Evolutionary conservation across 192 early-diverging fungal genomes (phyloP), one percentile per base, ranked within the genome.

Genomic region (Coemansia sp.): DNA sequence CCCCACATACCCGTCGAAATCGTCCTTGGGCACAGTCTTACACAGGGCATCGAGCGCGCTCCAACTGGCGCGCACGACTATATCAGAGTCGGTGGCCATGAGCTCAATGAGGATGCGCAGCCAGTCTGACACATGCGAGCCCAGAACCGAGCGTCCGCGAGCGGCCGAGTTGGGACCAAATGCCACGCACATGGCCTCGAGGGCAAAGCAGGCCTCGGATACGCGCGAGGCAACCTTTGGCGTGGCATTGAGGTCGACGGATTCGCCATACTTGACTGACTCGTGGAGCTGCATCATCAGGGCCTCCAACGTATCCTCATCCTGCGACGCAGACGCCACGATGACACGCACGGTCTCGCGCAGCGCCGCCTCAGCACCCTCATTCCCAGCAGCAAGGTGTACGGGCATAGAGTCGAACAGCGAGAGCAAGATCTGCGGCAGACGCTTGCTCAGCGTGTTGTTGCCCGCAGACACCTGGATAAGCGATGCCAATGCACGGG

Each of bases 1-100:
- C 1, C 69, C 73, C 3, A 97, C 94, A 63, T 92, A 89, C 20
- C 84, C 82, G 51, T 96, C 95, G 67, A 92, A 78, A 40, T 96
- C 93, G 41, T 97, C 93, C 86, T 97, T 99, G 69, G 87, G 87
- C 15, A 98, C 67, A 1, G 90, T 83, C 76, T 92, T 94, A 38
- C 90, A 85, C 11, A 98, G 77, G 3, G 93, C 88, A 44, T 91
- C 88, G 29, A 98, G 78, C 4, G 95, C 95, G 24, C 75, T 74
- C 93, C 94, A 95, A 36, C 89, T 88, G 38, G 88, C 75, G 58
- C 87, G 74, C 17, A 96, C 89, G 17, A 92, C 86, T 1, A 80
- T 74, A n/a, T 77, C 62, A 11, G 76, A 71, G 63, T 75, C 68
- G 55, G 89, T 17, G 11, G 86, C 86, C 45, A 99, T 71, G 20